phyloP scores from a whole-genome alignment of 768 basidiomycete species.

The Gloeophyllum trabeum region DNA sequence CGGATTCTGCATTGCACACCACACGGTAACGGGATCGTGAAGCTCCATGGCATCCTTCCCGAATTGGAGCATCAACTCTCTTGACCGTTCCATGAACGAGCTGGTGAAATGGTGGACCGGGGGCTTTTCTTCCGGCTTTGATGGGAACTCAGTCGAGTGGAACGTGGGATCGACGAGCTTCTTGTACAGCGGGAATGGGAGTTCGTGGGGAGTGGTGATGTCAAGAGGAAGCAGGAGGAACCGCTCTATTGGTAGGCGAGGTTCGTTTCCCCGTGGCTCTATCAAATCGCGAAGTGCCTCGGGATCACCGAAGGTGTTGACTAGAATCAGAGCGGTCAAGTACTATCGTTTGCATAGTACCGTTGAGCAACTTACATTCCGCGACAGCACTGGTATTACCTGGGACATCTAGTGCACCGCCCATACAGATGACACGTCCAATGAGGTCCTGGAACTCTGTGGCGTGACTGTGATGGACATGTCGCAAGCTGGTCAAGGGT shows the following conservation, averaged over 20 bases:
- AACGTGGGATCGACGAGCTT: conserved; percentile 52
- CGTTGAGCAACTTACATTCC: conserved; percentile 51
- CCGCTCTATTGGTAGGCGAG: conserved; percentile 49
- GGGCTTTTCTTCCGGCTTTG: conserved; percentile 32
- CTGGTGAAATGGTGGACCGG: conserved; percentile 71
- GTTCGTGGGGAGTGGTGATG: conserved; percentile 68
- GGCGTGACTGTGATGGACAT: conserved; percentile 44
- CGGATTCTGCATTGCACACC: conserved; percentile 74
- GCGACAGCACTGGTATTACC: conserved; percentile 77
- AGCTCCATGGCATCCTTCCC: conserved; percentile 84
- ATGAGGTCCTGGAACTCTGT: conserved; percentile 42
- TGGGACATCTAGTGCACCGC: conserved; percentile 86
- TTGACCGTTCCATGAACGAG: conserved; percentile 62
- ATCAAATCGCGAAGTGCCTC: conserved; percentile 69
- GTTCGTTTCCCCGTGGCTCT: conserved; percentile 23
- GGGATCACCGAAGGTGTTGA: conserved; percentile 85
- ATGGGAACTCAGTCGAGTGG: conserved; percentile 34
- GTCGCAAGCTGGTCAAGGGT: conserved; percentile 73
- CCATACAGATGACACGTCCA: conserved; percentile 81
- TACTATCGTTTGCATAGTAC: background rate
- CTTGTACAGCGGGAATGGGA: conserved; percentile 60
- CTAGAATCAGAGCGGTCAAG: conserved; percentile 21
- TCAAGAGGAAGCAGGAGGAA: conserved; percentile 71
- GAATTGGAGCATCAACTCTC: conserved; percentile 67
- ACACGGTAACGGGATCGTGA: conserved; percentile 84